These are phyloP conservation scores for Picocystis sp. DNA, from an alignment of 163 green algal genomes.

Conservation along the genomic window DNA sequence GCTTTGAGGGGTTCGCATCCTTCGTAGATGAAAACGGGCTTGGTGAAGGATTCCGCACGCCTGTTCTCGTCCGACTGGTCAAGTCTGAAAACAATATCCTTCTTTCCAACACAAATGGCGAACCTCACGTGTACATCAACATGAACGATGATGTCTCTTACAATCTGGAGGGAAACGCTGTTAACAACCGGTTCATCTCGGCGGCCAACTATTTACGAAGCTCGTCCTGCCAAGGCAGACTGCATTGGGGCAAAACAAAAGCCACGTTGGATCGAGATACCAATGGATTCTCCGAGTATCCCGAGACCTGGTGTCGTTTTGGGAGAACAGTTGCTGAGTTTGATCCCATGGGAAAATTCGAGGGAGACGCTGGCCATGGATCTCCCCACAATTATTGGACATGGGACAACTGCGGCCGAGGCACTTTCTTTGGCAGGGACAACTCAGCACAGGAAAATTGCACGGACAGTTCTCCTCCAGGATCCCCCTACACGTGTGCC, in stretches of 20 bases:
- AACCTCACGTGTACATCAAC: slow-evolving; percentile 60
- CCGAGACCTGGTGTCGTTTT: slow-evolving; percentile 71
- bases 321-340: slow-evolving; percentile 60
- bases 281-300: slow-evolving; percentile 27
- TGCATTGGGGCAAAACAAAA: slow-evolving; percentile 64
- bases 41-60: slow-evolving; percentile 42
- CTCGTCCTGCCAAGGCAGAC: slow-evolving; percentile 18
- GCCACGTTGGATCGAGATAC: too few relatives aligned
- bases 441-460: too few relatives aligned
- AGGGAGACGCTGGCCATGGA: background rate
- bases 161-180: slow-evolving; percentile 23
- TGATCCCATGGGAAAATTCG: slow-evolving; percentile 68
- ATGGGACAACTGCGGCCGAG: too few relatives aligned
- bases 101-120: slow-evolving; percentile 25
- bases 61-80: slow-evolving; percentile 51
- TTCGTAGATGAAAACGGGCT: too few relatives aligned
- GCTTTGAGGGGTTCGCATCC: too few relatives aligned
- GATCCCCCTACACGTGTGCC: slow-evolving; percentile 12
- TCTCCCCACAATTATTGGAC: too few relatives aligned
- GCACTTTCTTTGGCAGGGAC: too few relatives aligned
- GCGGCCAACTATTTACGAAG: slow-evolving; percentile 8
- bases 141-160: slow-evolving; percentile 56
- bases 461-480: too few relatives aligned
- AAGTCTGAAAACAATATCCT: slow-evolving; percentile 37
- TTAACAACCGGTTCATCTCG: slow-evolving; percentile 2